Base-by-base conservation (phyloP, 805 yeast species). In the Hanseniaspora pseudoguilliermondii region DNA sequence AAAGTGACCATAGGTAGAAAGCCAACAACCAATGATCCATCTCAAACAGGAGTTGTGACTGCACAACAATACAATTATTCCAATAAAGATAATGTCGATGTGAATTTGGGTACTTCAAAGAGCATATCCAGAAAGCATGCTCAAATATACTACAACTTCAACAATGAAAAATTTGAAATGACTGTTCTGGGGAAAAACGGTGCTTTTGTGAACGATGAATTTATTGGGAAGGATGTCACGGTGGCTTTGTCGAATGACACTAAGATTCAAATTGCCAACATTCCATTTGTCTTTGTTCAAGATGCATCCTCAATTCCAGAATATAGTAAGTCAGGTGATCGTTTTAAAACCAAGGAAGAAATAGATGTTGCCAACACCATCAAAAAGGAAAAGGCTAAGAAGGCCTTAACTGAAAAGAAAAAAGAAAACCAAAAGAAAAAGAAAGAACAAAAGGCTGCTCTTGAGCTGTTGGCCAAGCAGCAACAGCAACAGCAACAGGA, bases 51-150 rank as follows among this genome's bases (percentile, higher is more conserved):
- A 13, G 48, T 47, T 40, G 57, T 44, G 3, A 55, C 53, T n/a
- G 49, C 53, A n/a, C 55, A 55, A 27, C 58, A 55, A 36, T 44
- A 38, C 16, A 38, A 39, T 29, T 18, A 57, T 29, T 58, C 50
- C 3, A 40, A 39, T 21, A 46, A 47, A 11, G 83, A 84, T 62
- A 78, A 86, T 5, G 86, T 91, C 11, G 98, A 91, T 71, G 96
- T 93, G 44, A 96, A 93, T 71, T 70, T 93, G 46, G 95, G 96
- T 10, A 81, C 86, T 15, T 86, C 90, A 43, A 93, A 93, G 71
- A 95, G 97, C 10, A 88, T 93, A 18, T 88, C 96, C 6, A 73
- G 98, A 65, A 76, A 88, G 58, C 98, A 93, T 69, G 98, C 97
- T 5, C 90, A 87, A 69, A 91, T 93, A 16, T 91, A 90, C 67